Conservation (phyloP, 176 grass and related monocot species). For the Microstegium vimineum region DNA sequence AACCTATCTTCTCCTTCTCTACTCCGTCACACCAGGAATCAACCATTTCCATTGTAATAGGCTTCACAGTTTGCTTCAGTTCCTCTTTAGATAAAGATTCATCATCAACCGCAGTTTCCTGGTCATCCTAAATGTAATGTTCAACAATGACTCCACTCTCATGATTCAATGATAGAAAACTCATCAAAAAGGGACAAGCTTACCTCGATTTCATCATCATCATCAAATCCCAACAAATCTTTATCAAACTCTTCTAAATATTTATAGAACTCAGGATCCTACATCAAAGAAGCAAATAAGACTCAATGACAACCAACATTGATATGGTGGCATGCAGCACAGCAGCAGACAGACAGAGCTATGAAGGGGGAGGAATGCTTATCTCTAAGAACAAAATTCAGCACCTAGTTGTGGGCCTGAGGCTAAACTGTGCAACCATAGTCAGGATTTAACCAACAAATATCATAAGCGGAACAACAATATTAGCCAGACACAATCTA, state of each 20-base stretch:
- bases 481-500: not conserved
- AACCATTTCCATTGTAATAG: conserved; percentile 85
- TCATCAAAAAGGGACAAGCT: conserved; percentile 14
- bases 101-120: conserved; percentile 23
- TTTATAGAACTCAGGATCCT: conserved; percentile 90
- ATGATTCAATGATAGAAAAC: not conserved
- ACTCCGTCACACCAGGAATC: conserved; percentile 67
- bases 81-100: conserved; percentile 36
- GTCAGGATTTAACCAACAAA: too few species aligned
- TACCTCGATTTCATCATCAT: conserved; percentile 67
- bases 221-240: conserved; percentile 68
- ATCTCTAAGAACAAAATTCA: not conserved
- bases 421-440: conserved; percentile 3
- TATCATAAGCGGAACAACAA: not conserved
- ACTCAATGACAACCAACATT: conserved; percentile 2
- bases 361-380: not conserved
- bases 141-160: not conserved
- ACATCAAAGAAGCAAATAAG: conserved; percentile 13
- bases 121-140: conserved; percentile 51
- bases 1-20: conserved; percentile 52
- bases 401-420: not conserved
- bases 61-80: conserved; percentile 47
- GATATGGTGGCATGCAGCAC: not conserved
- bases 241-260: conserved; percentile 77
- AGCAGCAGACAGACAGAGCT: not conserved